Conservation (phyloP, 2,329 filamentous ascomycete species). For the Fusarium musae region DNA sequence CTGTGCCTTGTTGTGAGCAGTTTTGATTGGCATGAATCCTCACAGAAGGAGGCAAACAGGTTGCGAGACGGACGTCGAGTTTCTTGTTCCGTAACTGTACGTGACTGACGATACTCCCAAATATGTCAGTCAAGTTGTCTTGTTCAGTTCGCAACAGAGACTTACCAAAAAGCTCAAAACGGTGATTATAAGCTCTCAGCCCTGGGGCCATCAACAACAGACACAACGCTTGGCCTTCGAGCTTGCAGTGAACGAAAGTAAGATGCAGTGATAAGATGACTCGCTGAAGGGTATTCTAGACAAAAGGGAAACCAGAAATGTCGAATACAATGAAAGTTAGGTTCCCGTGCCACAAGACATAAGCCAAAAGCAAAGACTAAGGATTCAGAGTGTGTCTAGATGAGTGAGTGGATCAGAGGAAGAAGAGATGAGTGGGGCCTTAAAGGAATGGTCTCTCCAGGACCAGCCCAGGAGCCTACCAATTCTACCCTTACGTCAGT, state of each 20-base stretch:
- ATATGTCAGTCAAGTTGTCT: rapidly evolving
- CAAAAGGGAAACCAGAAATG: not conserved
- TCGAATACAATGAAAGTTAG: rapidly evolving
- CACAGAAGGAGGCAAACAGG: too few relatives aligned
- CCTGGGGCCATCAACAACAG: not conserved
- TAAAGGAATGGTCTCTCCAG: not conserved
- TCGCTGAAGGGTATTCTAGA: too few relatives aligned
- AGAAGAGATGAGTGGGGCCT: not conserved
- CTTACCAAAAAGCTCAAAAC: not conserved
- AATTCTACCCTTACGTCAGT: not conserved
- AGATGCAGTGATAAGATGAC: rapidly evolving
- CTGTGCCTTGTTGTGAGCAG: rapidly evolving
- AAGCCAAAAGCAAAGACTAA: not conserved
- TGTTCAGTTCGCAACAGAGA: rapidly evolving
- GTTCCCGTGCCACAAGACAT: not conserved
- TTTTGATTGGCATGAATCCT: too few relatives aligned
- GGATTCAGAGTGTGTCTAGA: not conserved
- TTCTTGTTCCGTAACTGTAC: too few relatives aligned
- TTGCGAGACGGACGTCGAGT: not conserved
- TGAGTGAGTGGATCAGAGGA: not conserved
- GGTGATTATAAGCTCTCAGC: not conserved
- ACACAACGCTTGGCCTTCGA: not conserved
- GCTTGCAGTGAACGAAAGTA: rapidly evolving
- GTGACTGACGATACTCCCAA: rapidly evolving
- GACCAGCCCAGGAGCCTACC: not conserved